Evolutionary conservation across 495 filamentous ascomycete species (phyloP), one percentile per base, ranked within the genome.

Genomic region (Cetradonia linearis): DNA sequence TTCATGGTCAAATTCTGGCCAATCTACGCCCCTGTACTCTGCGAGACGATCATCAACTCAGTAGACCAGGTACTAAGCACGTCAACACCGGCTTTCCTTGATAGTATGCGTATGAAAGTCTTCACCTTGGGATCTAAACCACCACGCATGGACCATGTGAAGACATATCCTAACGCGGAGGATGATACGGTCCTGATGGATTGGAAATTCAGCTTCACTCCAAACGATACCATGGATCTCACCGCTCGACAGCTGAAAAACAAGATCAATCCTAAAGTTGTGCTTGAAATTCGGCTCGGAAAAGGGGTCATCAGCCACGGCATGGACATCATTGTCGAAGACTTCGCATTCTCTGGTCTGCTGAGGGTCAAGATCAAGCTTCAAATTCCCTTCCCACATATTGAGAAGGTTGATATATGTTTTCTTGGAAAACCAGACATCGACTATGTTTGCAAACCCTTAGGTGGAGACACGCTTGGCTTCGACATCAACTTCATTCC

Each of bases 401-500:
- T 98, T 42, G 89, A 96, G 63, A 88, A 85, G 60, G 79, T 95
- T 58, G 91, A 96, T 62, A 87, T 95, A 70, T 92, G 83, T 71
- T 96, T 96, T 77, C 71, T 95, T 54, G 83, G 77, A 16, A 75
- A 71, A 40, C 86, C 86, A 31, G 84, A 82, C 2, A 86, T 99
- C 65, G 93, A 97, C 68, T 99, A 96, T 69, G 90, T 89, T 55
- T 94, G 93, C 78, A 99, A 99, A 72, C 93, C 93, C 11, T 82
- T 99, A 49, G 93, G 94, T 63, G 94, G 94, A 62, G 94, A 97
- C 44, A 87, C 79, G 10, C 86, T 99, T 60, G 93, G 93, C 54
- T 95, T 99, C 70, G 93, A 99, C 70, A 96, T 99, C 76, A 95
- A 95, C 73, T 96, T 97, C 75, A 91, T 99, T 62, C 93, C 94